Evolutionary conservation across 495 filamentous ascomycete species (phyloP).

Genomic region (Darksidea phi): DNA sequence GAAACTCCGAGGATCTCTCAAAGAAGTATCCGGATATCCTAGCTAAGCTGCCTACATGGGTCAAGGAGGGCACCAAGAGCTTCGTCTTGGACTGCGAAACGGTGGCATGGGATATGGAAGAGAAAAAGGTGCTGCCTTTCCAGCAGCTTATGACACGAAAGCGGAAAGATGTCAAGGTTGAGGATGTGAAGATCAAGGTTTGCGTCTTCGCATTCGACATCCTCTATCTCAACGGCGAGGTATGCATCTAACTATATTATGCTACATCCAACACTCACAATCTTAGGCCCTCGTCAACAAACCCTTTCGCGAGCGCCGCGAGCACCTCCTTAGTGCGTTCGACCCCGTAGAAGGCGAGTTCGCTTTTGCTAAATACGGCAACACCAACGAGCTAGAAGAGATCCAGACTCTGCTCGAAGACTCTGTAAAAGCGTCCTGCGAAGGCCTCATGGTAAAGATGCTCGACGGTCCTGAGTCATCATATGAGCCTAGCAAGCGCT

Average conservation of each 20-base stretch:
- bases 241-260: constrained; percentile 38
- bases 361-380: constrained; percentile 79
- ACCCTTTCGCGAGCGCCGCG: constrained; percentile 77
- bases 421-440: constrained; percentile 88
- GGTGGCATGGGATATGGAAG: constrained; percentile 90
- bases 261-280: background rate
- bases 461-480: constrained; percentile 84
- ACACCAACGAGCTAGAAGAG: constrained; percentile 87
- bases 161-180: constrained; percentile 93
- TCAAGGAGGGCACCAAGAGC: constrained; percentile 82
- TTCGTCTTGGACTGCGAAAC: constrained; percentile 98
- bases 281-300: constrained; percentile 75
- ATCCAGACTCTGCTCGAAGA: constrained; percentile 92
- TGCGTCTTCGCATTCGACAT: constrained; percentile 98
- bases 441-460: constrained; percentile 99
- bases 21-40: constrained; percentile 98
- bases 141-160: constrained; percentile 98
- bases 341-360: constrained; percentile 81
- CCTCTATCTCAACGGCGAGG: constrained; percentile 89
- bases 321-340: constrained; percentile 74
- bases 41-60: constrained; percentile 80
- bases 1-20: constrained; percentile 93
- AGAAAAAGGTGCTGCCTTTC: constrained; percentile 94
- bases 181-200: constrained; percentile 95
- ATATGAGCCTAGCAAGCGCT: constrained; percentile 92